phyloP scores from a whole-genome alignment of 495 filamentous ascomycete genomes.

The Hyaloscypha variabilis region DNA sequence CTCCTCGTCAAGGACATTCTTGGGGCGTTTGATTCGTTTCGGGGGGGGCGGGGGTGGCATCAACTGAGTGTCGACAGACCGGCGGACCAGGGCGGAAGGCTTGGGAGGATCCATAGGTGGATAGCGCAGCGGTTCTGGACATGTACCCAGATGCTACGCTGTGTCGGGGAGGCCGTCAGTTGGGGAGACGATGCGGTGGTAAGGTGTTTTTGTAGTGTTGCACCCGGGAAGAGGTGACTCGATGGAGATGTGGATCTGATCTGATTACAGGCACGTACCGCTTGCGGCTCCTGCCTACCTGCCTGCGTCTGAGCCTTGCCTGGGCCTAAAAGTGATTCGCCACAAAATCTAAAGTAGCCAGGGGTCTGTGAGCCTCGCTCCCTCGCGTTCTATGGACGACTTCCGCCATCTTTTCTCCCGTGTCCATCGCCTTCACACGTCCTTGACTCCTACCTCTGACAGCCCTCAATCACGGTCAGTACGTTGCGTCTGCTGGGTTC shows the following conservation, averaged over 20 bases:
- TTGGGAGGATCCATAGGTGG: slow-evolving; percentile 15
- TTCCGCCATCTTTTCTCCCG: background rate
- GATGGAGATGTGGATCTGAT: background rate
- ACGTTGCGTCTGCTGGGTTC: background rate
- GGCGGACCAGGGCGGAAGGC: slow-evolving; percentile 61
- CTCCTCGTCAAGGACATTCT: slow-evolving; percentile 91
- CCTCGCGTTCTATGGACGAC: background rate
- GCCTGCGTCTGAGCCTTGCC: background rate
- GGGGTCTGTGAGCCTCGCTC: background rate
- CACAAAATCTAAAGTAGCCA: background rate
- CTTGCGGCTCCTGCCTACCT: background rate
- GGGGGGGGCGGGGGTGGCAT: slow-evolving; percentile 77
- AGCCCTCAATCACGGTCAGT: background rate
- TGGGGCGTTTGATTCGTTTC: slow-evolving; percentile 91
- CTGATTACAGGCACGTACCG: background rate
- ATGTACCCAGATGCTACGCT: background rate
- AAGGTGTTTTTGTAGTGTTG: too few relatives aligned
- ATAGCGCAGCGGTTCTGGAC: background rate
- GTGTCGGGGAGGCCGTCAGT: background rate
- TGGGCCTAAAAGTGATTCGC: background rate
- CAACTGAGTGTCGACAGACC: slow-evolving; percentile 66
- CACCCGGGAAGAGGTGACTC: background rate
- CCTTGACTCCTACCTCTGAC: background rate
- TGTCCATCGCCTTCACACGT: background rate
- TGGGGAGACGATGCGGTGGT: background rate